Evolutionary conservation across 257 asterid genomes (phyloP), one percentile per base, ranked within the genome.

Genomic region (Coffea canephora): DNA sequence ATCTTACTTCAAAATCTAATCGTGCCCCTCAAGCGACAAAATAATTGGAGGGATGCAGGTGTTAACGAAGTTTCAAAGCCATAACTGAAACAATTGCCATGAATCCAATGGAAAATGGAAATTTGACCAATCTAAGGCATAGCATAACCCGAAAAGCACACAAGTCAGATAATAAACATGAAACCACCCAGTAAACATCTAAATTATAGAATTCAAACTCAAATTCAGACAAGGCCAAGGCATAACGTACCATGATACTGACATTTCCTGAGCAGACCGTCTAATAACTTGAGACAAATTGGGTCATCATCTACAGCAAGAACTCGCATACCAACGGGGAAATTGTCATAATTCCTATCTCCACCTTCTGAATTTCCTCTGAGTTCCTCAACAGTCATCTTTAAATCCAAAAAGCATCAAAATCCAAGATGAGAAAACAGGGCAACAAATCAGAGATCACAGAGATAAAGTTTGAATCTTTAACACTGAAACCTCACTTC

Each of bases 221-320:
- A 54, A 41, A 64, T 43, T 69, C 43, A 86, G 61, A 69, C 25
- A 64, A 75, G 64, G 73, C 1, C 66, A 50, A 48, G 45, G 73
- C 57, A 55, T 23, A 76, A 61, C 80, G 68, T 85, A 94, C 98
- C 98, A 74, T 87, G 88, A 76, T 94, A 94, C 80, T 90, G 89
- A 89, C 98, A 94, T 86, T 86, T 92, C 36, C 90, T 83, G 71
- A 94, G 98, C 65, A 92, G 83, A 69, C 87, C 84, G 41, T 91
- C 97, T 90, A 94, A 83, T 23, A 92, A 65, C 87, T 83, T 90
- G 83, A 94, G 90, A 84, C 97, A 92, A 88, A 77, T 85, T 50
- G 89, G 91, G 82, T 94, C 88, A 84, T 94, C 98, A 81, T 94
- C 98, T 73, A 94, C 97, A 16, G 98, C 97, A 84, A 94, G 98